Conservation (phyloP, 169 alveolate species). For the Neospora caninum region DNA sequence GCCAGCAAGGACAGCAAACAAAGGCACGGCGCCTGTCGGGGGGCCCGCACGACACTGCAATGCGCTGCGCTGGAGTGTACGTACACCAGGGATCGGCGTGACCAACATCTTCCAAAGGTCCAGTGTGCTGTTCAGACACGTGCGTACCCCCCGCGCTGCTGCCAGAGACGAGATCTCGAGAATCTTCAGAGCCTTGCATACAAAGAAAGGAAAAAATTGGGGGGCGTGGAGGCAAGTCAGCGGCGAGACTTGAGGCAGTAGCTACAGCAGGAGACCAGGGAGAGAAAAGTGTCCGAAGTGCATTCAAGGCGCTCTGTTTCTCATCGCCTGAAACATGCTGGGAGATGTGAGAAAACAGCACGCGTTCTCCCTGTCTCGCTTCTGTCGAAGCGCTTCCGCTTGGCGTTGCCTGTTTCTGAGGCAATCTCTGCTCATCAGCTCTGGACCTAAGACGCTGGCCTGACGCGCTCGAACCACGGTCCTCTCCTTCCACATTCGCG, state of each 20-base stretch:
- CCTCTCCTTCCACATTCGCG: background rate
- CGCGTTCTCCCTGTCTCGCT: background rate
- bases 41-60: background rate
- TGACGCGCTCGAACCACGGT: no score
- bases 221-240: conserved; percentile 29
- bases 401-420: no score
- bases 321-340: background rate
- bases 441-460: no score
- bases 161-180: background rate
- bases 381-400: no score
- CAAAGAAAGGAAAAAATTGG: background rate
- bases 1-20: conserved; percentile 27
- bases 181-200: background rate
- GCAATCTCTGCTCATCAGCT: no score
- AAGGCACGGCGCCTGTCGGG: background rate
- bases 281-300: background rate
- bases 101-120: background rate
- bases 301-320: background rate
- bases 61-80: background rate
- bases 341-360: no score
- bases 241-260: background rate
- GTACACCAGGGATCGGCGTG: background rate
- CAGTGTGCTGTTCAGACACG: background rate
- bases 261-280: background rate
- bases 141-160: background rate